Evolutionary conservation across 176 grass and related monocot genomes (phyloP).

Genomic region (Oryza meridionalis): DNA sequence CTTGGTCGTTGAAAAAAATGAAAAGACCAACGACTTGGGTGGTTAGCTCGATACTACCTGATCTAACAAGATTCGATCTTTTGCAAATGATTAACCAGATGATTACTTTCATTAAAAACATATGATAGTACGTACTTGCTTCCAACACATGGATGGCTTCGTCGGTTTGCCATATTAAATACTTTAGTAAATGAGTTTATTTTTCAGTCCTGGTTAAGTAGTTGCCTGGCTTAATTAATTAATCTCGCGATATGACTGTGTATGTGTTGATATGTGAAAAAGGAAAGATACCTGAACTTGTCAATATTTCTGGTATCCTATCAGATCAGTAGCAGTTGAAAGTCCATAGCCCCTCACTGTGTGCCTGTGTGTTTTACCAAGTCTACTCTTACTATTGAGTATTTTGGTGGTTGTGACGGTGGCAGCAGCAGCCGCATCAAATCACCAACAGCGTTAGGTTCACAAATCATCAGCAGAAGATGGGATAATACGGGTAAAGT

Average conservation of each 20-base stretch:
- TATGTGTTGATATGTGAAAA: not conserved
- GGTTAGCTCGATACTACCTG: not conserved
- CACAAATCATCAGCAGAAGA: not conserved
- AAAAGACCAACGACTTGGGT: not conserved
- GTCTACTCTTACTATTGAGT: not conserved
- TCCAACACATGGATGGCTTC: not conserved
- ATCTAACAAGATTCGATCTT: not conserved
- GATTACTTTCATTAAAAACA: not conserved
- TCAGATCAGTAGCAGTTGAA: not conserved
- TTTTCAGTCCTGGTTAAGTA: not conserved
- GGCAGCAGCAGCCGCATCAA: not conserved
- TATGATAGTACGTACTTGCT: not conserved
- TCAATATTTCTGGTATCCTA: not conserved
- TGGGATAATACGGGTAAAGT: not conserved
- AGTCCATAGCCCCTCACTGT: not conserved
- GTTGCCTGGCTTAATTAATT: not conserved
- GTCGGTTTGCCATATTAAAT: not conserved
- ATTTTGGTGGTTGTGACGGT: not conserved
- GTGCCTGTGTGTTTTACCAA: not conserved
- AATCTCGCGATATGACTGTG: not conserved
- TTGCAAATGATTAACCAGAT: not conserved
- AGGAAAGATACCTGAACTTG: too few relatives aligned
- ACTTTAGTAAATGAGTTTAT: not conserved
- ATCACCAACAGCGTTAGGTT: not conserved
- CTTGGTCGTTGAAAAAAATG: constrained; percentile 5